These are phyloP conservation scores for Mrakia hoshinonis DNA, from an alignment of 768 basidiomycete species.

Conservation along the genomic window DNA sequence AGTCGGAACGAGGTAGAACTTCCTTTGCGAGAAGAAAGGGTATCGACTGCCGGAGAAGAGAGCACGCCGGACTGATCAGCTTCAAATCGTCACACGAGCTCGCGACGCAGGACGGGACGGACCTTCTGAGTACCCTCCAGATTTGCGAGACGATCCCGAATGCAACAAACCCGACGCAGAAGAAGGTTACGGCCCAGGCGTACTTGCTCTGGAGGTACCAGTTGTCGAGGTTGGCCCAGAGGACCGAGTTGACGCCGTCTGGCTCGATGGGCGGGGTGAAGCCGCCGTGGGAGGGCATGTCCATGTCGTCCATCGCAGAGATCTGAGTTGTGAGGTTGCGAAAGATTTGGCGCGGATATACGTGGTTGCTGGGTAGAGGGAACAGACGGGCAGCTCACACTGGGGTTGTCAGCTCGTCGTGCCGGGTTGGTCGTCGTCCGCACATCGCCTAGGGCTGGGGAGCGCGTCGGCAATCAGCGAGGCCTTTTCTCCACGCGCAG, in stretches of 20 bases:
- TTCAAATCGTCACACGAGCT: not conserved
- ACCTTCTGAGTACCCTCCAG: constrained; percentile 1
- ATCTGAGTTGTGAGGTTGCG: not conserved
- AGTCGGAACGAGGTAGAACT: not conserved
- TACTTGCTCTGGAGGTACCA: constrained; percentile 9
- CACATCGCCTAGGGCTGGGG: no score
- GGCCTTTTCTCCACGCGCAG: no score
- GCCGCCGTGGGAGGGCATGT: not conserved
- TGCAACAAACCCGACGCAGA: not conserved
- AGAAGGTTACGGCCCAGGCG: not conserved
- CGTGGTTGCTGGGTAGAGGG: no score
- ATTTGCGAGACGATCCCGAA: not conserved
- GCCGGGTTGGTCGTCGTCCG: no score
- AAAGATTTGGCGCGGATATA: not conserved
- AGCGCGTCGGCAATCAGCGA: no score
- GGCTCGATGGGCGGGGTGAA: not conserved
- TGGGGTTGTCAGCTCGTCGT: no score
- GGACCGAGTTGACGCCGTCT: not conserved
- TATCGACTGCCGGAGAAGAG: not conserved
- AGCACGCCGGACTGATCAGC: not conserved
- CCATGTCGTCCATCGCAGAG: not conserved
- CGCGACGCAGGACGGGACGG: not conserved
- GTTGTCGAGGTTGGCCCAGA: not conserved
- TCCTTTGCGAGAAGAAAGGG: not conserved
- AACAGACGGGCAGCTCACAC: no score